Base-by-base conservation (phyloP, 2,329 filamentous ascomycete genomes). In the Phoma sp. region DNA sequence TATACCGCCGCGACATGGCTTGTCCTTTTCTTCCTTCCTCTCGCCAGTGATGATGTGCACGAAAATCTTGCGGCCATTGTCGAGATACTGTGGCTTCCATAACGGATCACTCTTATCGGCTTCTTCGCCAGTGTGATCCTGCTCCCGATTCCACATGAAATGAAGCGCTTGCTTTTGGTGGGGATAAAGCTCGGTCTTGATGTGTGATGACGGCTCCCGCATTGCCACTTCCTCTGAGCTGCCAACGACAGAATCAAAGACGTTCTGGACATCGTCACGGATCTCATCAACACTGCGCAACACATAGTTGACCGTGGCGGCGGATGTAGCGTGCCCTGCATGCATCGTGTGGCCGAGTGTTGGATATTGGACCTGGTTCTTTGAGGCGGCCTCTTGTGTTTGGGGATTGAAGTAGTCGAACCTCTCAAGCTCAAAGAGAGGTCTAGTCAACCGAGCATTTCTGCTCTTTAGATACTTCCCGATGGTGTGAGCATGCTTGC, bases 101-200 rank as follows among this genome's bases (percentile, higher is more conserved):
- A 96, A 84, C 0, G 90, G 89, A 46, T 87, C 87, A 13, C 83
- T 81, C 47, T 83, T 82, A 29, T 89, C 85, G 29, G 88, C 84
- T 0, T 79, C 78, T 18, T 85, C 83, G 46, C 82, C 82, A n/a
- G 80, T 79, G 10, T 83, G 80, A 0, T 85, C 83, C 43, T 85
- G 83, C 74, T 98, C 93, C 58, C 90, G 89, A 18, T 84, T 83
- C 8, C 81, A 86, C 88, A 98, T 91, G 70, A 96, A 98, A 70
- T 87, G 86, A 0, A 98, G 82, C 0, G 89, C 93, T 75, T 97
- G 92, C 72, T 91, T 95, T 73, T 98, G 93, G 75, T 98, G 93
- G 53, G 83, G 82, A 37, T 97, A 85, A 14, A 98, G 78, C 25
- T 85, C 80, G 0, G 78, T 81, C 0, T 88, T 92, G 51, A 82